phyloP scores from a whole-genome alignment of 768 basidiomycete species.

The Rhizopogon roseolus region DNA sequence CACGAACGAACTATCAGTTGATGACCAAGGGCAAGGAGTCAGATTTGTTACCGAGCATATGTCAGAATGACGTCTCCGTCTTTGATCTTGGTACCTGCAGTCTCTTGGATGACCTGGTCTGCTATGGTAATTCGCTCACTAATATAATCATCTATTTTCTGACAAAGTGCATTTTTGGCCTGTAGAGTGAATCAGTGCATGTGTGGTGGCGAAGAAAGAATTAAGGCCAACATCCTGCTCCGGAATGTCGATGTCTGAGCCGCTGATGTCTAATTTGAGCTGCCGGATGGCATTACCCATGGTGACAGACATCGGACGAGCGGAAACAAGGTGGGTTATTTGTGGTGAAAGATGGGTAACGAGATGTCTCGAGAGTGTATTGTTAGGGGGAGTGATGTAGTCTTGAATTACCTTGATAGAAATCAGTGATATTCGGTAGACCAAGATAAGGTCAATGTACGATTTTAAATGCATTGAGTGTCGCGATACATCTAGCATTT shows the following conservation, averaged over 20 bases:
- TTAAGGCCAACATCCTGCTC: conserved; percentile 79
- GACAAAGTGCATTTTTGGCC: conserved; percentile 84
- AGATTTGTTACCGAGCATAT: conserved; percentile 67
- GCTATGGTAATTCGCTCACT: conserved; percentile 91
- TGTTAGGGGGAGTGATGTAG: conserved; percentile 82
- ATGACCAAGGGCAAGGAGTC: not conserved
- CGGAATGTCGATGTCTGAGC: conserved; percentile 86
- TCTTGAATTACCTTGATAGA: conserved; percentile 76
- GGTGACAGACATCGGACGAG: conserved; percentile 86
- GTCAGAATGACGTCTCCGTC: conserved; percentile 91
- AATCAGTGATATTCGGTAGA: not conserved
- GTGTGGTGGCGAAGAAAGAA: not conserved
- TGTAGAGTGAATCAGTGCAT: conserved; percentile 23
- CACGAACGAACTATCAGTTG: not conserved
- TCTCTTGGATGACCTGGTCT: conserved; percentile 87
- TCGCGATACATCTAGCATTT: conserved; percentile 93
- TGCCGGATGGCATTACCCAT: conserved; percentile 95
- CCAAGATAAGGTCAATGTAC: conserved; percentile 39
- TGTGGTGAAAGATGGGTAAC: conserved; percentile 91
- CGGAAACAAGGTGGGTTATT: conserved; percentile 84
- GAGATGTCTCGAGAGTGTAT: conserved; percentile 84
- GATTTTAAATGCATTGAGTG: conserved; percentile 85
- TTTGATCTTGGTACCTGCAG: conserved; percentile 89
- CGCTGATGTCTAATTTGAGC: conserved; percentile 92
- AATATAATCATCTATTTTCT: conserved; percentile 89